Evolutionary conservation across 768 basidiomycete species (phyloP), one percentile per base, ranked within the genome.

Genomic region (Auricularia cornea): DNA sequence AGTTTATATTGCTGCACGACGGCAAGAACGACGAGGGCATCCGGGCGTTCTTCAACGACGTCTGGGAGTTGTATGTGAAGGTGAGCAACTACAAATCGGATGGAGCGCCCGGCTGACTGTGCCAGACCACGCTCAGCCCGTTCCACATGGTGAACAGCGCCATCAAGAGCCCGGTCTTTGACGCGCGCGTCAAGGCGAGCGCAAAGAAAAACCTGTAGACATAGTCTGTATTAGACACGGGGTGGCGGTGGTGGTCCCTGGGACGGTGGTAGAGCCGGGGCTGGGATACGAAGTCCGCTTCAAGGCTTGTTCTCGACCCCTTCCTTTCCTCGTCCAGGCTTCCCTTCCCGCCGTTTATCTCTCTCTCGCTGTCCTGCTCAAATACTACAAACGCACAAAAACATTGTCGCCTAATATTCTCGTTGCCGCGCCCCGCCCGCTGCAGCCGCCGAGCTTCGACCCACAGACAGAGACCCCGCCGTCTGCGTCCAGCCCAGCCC

Each of bases 31-130:
- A 99, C 76, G 97, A 98, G 59, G 95, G 96, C 3, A 98, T 98
- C 73, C 84, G 88, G 60, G 74, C 82, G 62, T 99, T 99, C 80
- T 90, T 99, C 70, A 85, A 84, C 70, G 97, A 98, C 10, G 88
- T 96, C 31, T 99, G 97, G 96, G 97, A 99, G 80, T 70, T 90
- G 69, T 98, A 96, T 77, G 85, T 96, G 59, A 99, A 99, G 88
- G 97, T 94, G 67, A 67, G 81, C 26, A 38, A 8, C 35, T 52
- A 14, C 35, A 38, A 14, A 14, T 38, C 18, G 59, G 64, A 14
- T 26, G 12, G 31, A 48, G 59, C 16, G 6, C 28, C 31, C n/a
- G n/a, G 30, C 59, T 57, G 40, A 41, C 35, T 61, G 66, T 51
- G 41, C 23, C 76, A 96, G 94, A 87, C 90, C 64, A 81, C 85